Percentiles rank a stretch among this genome's conserved stretches.
phyloP scores from a whole-genome alignment of 78 protist genomes.

The Cavenderia fasciculata region DNA sequence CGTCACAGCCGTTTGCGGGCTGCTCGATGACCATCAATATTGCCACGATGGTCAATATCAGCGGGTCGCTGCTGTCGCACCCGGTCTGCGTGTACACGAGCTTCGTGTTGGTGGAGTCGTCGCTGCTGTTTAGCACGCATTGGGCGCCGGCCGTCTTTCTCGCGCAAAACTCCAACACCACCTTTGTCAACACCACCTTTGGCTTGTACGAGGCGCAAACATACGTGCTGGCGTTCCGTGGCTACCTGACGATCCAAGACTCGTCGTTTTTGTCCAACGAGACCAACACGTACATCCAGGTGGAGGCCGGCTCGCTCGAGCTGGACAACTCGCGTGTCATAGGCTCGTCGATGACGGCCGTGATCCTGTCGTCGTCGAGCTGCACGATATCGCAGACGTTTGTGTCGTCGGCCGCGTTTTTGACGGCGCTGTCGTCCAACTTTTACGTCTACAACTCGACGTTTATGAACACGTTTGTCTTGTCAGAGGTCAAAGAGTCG shows the following conservation, averaged over 20 bases:
- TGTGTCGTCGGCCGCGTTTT: neutral
- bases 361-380: neutral
- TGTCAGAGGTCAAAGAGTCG: too few species aligned
- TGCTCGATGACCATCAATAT: conserved; percentile 8
- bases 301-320: neutral
- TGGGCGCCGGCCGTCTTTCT: neutral
- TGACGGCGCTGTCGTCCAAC: neutral
- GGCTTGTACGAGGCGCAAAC: neutral
- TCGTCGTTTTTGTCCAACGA: neutral
- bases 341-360: too few species aligned
- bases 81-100: neutral
- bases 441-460: too few species aligned
- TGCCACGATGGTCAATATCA: neutral
- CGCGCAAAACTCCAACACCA: neutral
- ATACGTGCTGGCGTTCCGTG: conserved; percentile 10
- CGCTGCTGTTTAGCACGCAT: too few species aligned
- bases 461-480: too few species aligned
- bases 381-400: neutral
- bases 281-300: neutral
- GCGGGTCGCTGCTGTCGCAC: neutral
- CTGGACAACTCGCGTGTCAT: neutral
- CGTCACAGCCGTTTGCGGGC: neutral
- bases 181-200: neutral
- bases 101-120: neutral
- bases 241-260: neutral